These are phyloP conservation scores for Pythium utonaiense DNA, from an alignment of 352 stramenopile genomes.

Conservation along the genomic window DNA sequence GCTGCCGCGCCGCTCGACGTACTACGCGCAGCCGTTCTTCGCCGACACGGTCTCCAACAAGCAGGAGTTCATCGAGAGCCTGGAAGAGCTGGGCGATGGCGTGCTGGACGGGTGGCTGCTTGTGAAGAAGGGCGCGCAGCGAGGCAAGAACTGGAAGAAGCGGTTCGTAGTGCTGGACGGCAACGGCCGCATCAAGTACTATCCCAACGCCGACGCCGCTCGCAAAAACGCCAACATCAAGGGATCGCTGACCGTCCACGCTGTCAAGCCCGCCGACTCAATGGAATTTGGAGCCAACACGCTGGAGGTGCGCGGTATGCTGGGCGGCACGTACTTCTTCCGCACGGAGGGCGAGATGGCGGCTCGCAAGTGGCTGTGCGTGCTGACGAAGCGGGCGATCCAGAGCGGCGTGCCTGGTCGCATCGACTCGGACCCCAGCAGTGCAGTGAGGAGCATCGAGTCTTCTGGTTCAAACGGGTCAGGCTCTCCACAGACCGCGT, in stretches of 20 bases:
- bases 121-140: constrained; percentile 70
- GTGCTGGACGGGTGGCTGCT: constrained; percentile 71
- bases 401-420: constrained; percentile 61
- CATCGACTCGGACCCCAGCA: constrained; percentile 52
- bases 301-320: constrained; percentile 66
- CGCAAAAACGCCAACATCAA: constrained; percentile 78
- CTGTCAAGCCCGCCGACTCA: constrained; percentile 66
- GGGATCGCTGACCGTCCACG: constrained; percentile 66
- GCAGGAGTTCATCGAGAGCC: constrained; percentile 64
- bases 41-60: constrained; percentile 71
- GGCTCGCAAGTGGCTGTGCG: constrained; percentile 73
- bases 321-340: constrained; percentile 82
- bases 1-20: constrained; percentile 59
- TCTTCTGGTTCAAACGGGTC: neutral
- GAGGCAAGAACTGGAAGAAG: constrained; percentile 83
- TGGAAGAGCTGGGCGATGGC: constrained; percentile 67
- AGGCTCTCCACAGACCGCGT: neutral
- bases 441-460: constrained; percentile 19
- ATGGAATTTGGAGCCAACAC: constrained; percentile 76
- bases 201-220: constrained; percentile 70
- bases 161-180: constrained; percentile 72
- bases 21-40: constrained; percentile 80
- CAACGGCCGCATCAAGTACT: constrained; percentile 78
- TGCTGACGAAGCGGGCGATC: constrained; percentile 80
- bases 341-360: constrained; percentile 73